A percentile compares a stretch with the other conserved stretches of the same genome.
Conservation (phyloP, 2,329 filamentous ascomycete species). For the Talaromyces rugulosus region DNA sequence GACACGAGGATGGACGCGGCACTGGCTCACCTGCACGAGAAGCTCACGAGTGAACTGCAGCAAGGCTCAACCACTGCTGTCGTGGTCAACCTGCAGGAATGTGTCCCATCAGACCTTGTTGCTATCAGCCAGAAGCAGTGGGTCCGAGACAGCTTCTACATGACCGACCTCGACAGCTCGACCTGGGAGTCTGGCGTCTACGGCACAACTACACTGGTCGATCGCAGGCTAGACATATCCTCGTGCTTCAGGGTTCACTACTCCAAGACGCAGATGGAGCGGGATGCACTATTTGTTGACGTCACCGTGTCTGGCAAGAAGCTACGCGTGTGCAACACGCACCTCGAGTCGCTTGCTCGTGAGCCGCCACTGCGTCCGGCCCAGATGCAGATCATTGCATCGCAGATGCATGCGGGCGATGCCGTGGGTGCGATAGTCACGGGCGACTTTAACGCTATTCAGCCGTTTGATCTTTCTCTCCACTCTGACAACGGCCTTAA, state of each 20-base stretch:
- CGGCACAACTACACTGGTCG: slow-evolving; percentile 52
- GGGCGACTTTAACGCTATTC: slow-evolving; percentile 57
- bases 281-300: slow-evolving; percentile 56
- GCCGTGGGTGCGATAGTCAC: slow-evolving; percentile 38
- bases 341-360: slow-evolving; percentile 53
- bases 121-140: slow-evolving; percentile 44
- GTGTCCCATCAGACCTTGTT: slow-evolving; percentile 42
- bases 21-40: slow-evolving; percentile 33
- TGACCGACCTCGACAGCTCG: slow-evolving; percentile 44
- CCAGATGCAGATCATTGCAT: slow-evolving; percentile 45
- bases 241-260: slow-evolving; percentile 51
- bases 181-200: slow-evolving; percentile 48
- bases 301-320: slow-evolving; percentile 24
- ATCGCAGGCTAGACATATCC: slow-evolving; percentile 42
- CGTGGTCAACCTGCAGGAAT: slow-evolving; percentile 53
- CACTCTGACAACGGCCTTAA: slow-evolving; percentile 47
- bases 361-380: slow-evolving; percentile 47
- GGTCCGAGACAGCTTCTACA: slow-evolving; percentile 45
- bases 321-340: slow-evolving; percentile 53
- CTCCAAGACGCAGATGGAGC: slow-evolving; percentile 45
- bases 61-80: slow-evolving; percentile 20
- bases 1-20: slow-evolving; percentile 40
- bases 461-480: slow-evolving; percentile 49
- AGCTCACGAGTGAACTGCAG: slow-evolving; percentile 20
- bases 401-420: slow-evolving; percentile 35